Evolutionary conservation across 148 eudicot genomes (phyloP), one percentile per base, ranked within the genome.

Genomic region (Linanthus parryae): DNA sequence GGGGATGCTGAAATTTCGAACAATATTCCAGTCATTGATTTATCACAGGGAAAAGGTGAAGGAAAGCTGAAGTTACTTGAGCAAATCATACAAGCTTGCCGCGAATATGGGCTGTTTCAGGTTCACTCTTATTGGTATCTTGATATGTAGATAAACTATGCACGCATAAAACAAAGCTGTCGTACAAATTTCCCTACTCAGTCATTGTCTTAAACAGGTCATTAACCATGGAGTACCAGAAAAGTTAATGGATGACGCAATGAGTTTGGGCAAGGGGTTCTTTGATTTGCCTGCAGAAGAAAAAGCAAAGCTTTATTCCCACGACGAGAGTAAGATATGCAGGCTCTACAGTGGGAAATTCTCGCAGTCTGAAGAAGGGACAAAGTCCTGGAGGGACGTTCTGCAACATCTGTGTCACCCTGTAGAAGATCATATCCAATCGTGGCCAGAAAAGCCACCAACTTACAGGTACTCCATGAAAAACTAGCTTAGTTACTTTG

Each of bases 101-200:
- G 48, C 11, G 65, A 67, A 18, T 67, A 44, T 23, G 71, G 71
- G 5, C 18, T 54, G 9, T 66, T 66, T 45, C 71, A 66, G 71
- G 70, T 66, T 28, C 12, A 8, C 13, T 6, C 14, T 28, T 20
- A 44, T 43, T 43, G 20, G 45, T 42, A 42, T 16, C 20, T 42
- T 11, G 8, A 16, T 5, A 5, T 12, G 17, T 42, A 16, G 17
- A 16, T 3, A 16, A n/a, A n/a, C 20, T 4, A n/a, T 42, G 17
- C 45, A 11, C 14, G 2, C 16, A 11, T 16, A 42, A 13, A 6
- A 7, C 20, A 8, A 42, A 13, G 14, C 20, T 2, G 5, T 4
- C 7, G 3, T 4, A 15, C 17, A 16, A n/a, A n/a, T 11, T 42
- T 2, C 17, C 7, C 7, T 31, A 14, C 42, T 15, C 18, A 38